A percentile compares a stretch with the other conserved stretches of the same genome.
These are phyloP conservation scores for Cladophialophora psammophila DNA, from an alignment of 2,329 filamentous ascomycete genomes.

Conservation along the genomic window DNA sequence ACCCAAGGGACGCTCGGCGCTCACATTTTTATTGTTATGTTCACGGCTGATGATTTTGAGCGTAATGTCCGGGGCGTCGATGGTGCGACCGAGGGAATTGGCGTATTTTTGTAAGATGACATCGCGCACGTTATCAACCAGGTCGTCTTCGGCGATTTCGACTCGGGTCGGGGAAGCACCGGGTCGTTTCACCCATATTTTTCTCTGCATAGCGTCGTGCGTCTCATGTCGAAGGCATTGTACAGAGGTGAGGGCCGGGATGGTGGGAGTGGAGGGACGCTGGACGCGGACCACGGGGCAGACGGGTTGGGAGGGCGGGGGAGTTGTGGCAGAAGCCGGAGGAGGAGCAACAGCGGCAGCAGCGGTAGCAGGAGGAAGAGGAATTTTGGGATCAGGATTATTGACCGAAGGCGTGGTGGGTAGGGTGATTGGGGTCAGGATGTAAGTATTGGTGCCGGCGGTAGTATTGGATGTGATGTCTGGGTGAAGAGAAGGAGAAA, in stretches of 20 bases:
- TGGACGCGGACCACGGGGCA: constrained; percentile 31
- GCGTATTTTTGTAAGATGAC: constrained; percentile 91
- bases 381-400: neutral
- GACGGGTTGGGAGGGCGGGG: constrained; percentile 4
- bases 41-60: constrained; percentile 80
- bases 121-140: constrained; percentile 94
- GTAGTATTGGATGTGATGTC: constrained; percentile 9
- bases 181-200: constrained; percentile 93
- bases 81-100: constrained; percentile 87
- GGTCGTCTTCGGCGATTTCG: constrained; percentile 81
- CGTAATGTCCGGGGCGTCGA: constrained; percentile 88
- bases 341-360: neutral
- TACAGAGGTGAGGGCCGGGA: constrained; percentile 25
- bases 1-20: constrained; percentile 73
- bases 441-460: constrained; percentile 10
- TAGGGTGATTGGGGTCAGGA: constrained; percentile 5
- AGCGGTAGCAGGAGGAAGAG: neutral
- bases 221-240: constrained; percentile 33
- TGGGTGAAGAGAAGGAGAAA: constrained; percentile 38
- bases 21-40: constrained; percentile 47
- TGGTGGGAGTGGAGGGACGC: constrained; percentile 33
- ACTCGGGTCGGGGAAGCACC: constrained; percentile 87
- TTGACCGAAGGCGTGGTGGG: constrained; percentile 2
- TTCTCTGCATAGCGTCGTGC: constrained; percentile 60
- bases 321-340: neutral